Base-by-base conservation (phyloP, 176 grass and related monocot species). In the Canna indica region DNA sequence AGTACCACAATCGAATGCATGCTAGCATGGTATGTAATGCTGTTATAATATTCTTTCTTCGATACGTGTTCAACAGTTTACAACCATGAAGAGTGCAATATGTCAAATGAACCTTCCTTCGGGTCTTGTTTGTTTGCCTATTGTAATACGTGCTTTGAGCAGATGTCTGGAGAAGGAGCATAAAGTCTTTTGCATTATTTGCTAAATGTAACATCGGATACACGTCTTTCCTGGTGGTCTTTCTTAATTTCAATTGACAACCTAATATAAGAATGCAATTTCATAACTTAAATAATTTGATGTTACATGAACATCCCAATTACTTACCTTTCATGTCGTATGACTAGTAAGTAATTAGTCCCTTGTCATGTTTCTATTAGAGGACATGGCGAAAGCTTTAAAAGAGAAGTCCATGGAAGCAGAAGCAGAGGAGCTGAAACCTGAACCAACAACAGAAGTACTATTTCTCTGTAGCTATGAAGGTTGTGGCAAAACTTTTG, bases 401-500 rank as follows among this genome's bases (percentile, higher is more conserved):
- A 90, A 75, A 75, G 78, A 80, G 42, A 93, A 83, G 68, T 75
- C 69, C 60, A 90, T 80, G 72, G 73, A 87, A 70, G 67, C 79
- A 42, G 88, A 65, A 31, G 48, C 32, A 65, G 80, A 90, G 70
- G 64, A 65, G 47, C 64, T 73, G 35, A 90, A 82, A n/a, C 69
- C 83, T 16, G 86, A 90, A 62, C 89, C 80, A 13, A 79, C 82
- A 61, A 90, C 86, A 2, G 94, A 99, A 69, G 77, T 89, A 67
- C 86, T 99, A 33, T 99, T 93, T 72, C 75, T 99, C n/a, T 99
- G 94, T 68, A 99, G 80, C 78, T 99, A 85, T 35, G 94, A 90
- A 45, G 86, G 89, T 58, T 99, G 86, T 5, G 83, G 86, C 44
- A 99, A 90, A 75, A 89, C 84, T 78, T 99, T 99, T 70, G 36